A percentile compares a stretch with the other conserved stretches of the same genome.
These are phyloP conservation scores for Orbilia oligospora DNA, from an alignment of 2,329 filamentous ascomycete genomes.

Conservation along the genomic window DNA sequence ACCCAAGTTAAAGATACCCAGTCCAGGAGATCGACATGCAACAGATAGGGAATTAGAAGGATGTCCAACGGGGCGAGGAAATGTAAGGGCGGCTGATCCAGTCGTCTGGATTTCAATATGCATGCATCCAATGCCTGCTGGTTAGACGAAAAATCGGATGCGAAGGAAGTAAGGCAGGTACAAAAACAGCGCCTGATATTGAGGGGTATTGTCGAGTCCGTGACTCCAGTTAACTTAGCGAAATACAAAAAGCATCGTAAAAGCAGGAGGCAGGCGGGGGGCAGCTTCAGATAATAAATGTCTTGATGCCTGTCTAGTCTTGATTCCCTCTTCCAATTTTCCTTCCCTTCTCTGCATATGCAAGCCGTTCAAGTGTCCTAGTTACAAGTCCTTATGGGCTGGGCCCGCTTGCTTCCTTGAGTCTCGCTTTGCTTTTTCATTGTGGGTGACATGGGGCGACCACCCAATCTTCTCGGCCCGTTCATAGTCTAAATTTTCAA, in stretches of 20 bases:
- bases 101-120: slow-evolving; percentile 50
- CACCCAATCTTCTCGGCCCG: slow-evolving; percentile 61
- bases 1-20: slow-evolving; percentile 33
- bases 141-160: slow-evolving; percentile 48
- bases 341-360: slow-evolving; percentile 57
- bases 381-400: slow-evolving; percentile 52
- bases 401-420: slow-evolving; percentile 54
- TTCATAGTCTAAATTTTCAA: slow-evolving; percentile 60
- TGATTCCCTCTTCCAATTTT: slow-evolving; percentile 42
- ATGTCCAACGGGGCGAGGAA: slow-evolving; percentile 42
- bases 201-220: slow-evolving; percentile 31
- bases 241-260: slow-evolving; percentile 44
- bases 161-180: slow-evolving; percentile 31
- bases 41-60: slow-evolving; percentile 30
- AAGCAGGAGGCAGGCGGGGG: slow-evolving; percentile 56
- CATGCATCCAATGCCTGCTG: slow-evolving; percentile 51
- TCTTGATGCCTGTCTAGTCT: slow-evolving; percentile 51
- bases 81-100: slow-evolving; percentile 57
- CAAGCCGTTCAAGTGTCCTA: slow-evolving; percentile 36
- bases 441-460: slow-evolving; percentile 57
- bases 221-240: slow-evolving; percentile 35
- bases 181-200: slow-evolving; percentile 29
- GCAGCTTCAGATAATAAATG: slow-evolving; percentile 60
- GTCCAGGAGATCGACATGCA: slow-evolving; percentile 41
- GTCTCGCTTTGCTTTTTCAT: slow-evolving; percentile 56